These are phyloP conservation scores for Xylaria arbuscula DNA, from an alignment of 2,329 filamentous ascomycete genomes.

Conservation along the genomic window DNA sequence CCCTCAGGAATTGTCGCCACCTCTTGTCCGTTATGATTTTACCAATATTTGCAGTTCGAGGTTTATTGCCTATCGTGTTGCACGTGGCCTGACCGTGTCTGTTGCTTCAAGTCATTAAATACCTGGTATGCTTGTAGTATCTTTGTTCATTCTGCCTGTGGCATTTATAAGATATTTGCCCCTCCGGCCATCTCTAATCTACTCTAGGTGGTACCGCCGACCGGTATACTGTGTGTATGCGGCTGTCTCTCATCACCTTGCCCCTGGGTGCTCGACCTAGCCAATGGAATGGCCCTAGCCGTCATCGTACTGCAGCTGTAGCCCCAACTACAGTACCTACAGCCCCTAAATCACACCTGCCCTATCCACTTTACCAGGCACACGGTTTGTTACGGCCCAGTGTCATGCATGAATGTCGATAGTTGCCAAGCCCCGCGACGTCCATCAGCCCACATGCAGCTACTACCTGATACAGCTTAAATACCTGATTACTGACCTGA, in stretches of 20 bases:
- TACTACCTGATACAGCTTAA: too few relatives aligned
- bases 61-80: too few relatives aligned
- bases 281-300: conserved; percentile 19
- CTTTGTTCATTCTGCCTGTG: too few relatives aligned
- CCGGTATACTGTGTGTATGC: conserved; percentile 10
- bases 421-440: conserved; percentile 33
- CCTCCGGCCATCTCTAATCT: not conserved
- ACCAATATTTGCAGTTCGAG: too few relatives aligned
- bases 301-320: conserved; percentile 7
- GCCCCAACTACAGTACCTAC: conserved; percentile 1
- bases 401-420: conserved; percentile 36
- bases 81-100: too few relatives aligned
- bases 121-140: too few relatives aligned
- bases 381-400: conserved; percentile 33
- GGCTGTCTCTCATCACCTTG: conserved; percentile 6
- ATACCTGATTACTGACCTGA: too few relatives aligned
- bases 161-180: too few relatives aligned
- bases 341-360: not conserved
- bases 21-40: not conserved
- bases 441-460: conserved; percentile 9
- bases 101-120: too few relatives aligned
- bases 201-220: not conserved
- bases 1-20: not conserved
- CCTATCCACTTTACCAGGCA: conserved; percentile 43
- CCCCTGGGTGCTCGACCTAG: not conserved